Conservation (phyloP, 345 rosid genomes). For the Populus simonii region DNA sequence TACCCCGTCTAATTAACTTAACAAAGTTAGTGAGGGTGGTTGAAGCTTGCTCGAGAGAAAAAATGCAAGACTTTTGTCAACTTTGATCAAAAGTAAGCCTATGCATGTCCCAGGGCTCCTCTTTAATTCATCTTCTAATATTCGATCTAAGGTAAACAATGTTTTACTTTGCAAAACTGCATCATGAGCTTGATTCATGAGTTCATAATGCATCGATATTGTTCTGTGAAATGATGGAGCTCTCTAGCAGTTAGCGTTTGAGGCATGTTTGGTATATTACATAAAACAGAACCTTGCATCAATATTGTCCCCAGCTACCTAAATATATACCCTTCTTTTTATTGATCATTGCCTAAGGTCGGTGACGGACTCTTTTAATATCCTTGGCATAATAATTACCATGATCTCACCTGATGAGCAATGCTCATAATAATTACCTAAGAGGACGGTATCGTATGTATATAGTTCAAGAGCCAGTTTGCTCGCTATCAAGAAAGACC, state of each 20-base stretch:
- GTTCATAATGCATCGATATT: neutral
- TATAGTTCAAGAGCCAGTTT: no score
- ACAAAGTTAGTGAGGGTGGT: conserved; percentile 1
- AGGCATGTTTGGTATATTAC: neutral
- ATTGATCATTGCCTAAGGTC: neutral
- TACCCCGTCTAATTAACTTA: neutral
- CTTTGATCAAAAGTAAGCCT: neutral
- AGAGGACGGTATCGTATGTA: no score
- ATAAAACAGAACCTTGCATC: neutral
- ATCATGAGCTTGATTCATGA: neutral
- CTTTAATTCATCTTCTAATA: neutral
- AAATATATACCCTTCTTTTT: neutral
- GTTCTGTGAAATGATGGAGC: neutral
- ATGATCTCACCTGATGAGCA: neutral
- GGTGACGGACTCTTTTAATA: neutral
- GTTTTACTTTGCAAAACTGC: neutral
- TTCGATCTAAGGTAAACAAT: neutral
- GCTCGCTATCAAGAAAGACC: no score
- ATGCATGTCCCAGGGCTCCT: neutral
- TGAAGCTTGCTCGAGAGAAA: neutral
- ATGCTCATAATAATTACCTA: no score
- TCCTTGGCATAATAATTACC: neutral
- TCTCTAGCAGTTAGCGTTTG: neutral
- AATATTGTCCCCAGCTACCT: neutral
- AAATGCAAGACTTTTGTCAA: conserved; percentile 1